Base-by-base conservation (phyloP, 345 rosid species). In the Salix koriyanagi region DNA sequence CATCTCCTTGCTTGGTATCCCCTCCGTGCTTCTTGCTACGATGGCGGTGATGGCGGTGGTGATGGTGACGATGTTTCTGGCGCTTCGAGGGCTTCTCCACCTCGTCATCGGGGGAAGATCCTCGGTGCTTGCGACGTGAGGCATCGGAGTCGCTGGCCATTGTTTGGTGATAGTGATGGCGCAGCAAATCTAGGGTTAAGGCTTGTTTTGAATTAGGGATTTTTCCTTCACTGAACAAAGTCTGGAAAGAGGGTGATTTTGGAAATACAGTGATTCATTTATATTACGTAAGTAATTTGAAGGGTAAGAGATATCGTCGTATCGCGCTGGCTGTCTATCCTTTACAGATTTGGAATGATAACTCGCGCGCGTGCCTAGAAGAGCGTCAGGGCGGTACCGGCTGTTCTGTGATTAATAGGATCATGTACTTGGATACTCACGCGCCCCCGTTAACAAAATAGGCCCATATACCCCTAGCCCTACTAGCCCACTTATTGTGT, bases 51-150 rank as follows among this genome's bases (percentile, higher is more conserved):
- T 83, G 93, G 44, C 86, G 90, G 70, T 60, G 87, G 73, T 82
- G 81, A 65, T 83, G 93, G 74, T 87, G 98, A 72, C 94, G 95
- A 76, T 92, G 92, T 77, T 96, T 94, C 80, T 86, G 95, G 16
- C 93, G 94, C 75, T 92, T 91, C 10, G 91, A 83, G 26, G 92
- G 87, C 86, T 90, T 90, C 12, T 84, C 91, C 10, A 78, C 81
- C 39, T 86, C 93, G 8, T 87, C 91, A 23, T 77, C 88, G 12
- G 88, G 78, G 69, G 87, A 23, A 62, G 88, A 88, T 37, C 91
- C 93, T 65, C 83, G 90, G 84, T 91, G 94, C 88, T 92, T 94
- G 76, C 90, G 89, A 75, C 81, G 89, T 70, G 91, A 84, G 54
- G 70, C 68, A 52, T 82, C 81, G 70, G 48, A 2, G 60, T 92